Conservation (phyloP, 306 rosid species). For the Aeschynomene evenia region DNA sequence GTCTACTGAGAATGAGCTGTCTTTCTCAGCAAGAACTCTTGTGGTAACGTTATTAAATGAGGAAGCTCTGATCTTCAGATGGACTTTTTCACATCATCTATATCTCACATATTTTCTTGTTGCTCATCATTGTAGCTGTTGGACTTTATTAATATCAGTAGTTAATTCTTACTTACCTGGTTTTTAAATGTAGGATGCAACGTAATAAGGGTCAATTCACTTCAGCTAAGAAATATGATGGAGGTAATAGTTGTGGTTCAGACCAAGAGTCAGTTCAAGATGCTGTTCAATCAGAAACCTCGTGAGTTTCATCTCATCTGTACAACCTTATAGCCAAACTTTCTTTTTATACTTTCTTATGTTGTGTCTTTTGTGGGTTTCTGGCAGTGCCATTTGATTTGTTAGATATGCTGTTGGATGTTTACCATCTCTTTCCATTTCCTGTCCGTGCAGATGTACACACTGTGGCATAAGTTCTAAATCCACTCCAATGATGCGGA, state of each 20-base stretch:
- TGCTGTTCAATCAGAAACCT: conserved; percentile 64
- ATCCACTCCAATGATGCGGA: conserved; percentile 96
- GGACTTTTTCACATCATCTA: background rate
- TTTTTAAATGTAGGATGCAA: conserved; percentile 71
- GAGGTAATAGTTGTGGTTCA: conserved; percentile 54
- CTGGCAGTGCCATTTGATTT: background rate
- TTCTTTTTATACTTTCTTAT: conserved; percentile 4
- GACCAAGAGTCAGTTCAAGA: conserved; percentile 75
- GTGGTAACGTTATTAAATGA: conserved; percentile 4
- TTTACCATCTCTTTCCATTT: conserved; percentile 28
- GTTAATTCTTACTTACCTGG: conserved; percentile 24
- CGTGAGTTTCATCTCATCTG: conserved; percentile 54
- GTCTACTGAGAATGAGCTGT: background rate
- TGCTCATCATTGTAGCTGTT: conserved; percentile 18
- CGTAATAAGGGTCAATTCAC: conserved; percentile 95
- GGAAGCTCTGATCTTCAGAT: background rate
- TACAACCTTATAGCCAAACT: background rate
- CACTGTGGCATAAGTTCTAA: conserved; percentile 91
- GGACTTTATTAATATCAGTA: background rate
- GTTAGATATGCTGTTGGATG: conserved; percentile 2
- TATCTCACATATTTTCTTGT: background rate
- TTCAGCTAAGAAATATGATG: conserved; percentile 78
- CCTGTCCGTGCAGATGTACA: conserved; percentile 57
- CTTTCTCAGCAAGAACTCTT: background rate
- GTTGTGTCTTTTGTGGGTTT: background rate